Base-by-base conservation (phyloP, 257 asterid species). In the Schizonepeta tenuifolia region DNA sequence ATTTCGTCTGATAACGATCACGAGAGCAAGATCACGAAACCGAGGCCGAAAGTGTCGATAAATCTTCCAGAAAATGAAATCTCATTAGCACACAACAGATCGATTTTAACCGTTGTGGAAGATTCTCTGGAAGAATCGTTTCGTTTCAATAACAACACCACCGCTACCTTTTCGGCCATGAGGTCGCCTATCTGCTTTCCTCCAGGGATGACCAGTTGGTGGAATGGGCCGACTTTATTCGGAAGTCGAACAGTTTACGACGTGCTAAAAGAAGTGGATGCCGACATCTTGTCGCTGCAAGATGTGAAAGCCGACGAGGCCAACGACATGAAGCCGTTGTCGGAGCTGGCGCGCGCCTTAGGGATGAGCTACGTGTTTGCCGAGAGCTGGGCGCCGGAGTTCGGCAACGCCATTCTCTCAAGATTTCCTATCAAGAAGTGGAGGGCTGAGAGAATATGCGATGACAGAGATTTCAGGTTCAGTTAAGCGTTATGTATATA, bases 311-410 rank as follows among this genome's bases (percentile, higher is more conserved):
- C 99, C n/a, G 91, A 84, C 75, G 98, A 94, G 77, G 97, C 84
- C 70, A 87, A 85, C 9, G 83, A 83, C 12, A 94, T 94, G 99
- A 87, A 73, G 56, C 97, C 99, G 6, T 73, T 94, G 66, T 94
- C 98, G 13, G 96, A 87, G 61, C 71, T 94, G 77, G 98, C 99
- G 24, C 84, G 81, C 7, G 96, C 96, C 0, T 72, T 91, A 51
- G 97, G 96, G 70, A 94, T 94, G 99, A 75, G 76, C 55, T 94
- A 91, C 59, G 93, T 85, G 66, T 94, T 94, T 67, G 99, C 97
- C 3, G 98, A 94, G 82, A 88, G 99, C 85, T 94, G 99, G 99
- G 99, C 99, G 10, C 99, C 99, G 0, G 96, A 94, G 79, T 94
- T 78, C 73, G 99, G 97, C 67, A 91, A 91, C 70, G 98, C 98